phyloP scores from a whole-genome alignment of 2,329 filamentous ascomycete species.

The Talaromyces sp. region DNA sequence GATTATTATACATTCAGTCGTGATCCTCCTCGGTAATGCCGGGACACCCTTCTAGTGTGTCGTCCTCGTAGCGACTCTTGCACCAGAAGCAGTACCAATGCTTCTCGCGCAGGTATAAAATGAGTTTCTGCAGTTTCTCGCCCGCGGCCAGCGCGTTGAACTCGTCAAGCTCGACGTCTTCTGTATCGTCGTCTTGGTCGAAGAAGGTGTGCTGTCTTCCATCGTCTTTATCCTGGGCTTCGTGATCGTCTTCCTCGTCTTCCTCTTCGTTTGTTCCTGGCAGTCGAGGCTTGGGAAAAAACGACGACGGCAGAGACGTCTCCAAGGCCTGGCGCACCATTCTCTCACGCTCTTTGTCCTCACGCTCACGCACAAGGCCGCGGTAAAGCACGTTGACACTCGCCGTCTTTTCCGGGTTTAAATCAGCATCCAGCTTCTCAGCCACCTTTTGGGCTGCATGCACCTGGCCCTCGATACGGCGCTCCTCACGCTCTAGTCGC shows the following conservation, averaged over 20 bases:
- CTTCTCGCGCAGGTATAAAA: slow-evolving; percentile 64
- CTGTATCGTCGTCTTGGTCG: slow-evolving; percentile 54
- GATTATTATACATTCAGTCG: slow-evolving; percentile 35
- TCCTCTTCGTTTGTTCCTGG: slow-evolving; percentile 46
- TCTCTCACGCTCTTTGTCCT: slow-evolving; percentile 49
- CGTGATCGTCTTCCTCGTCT: slow-evolving; percentile 58
- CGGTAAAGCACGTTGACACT: slow-evolving; percentile 73
- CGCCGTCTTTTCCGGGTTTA: neutral
- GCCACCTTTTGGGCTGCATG: slow-evolving; percentile 76
- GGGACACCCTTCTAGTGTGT: slow-evolving; percentile 83
- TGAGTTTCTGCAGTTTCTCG: slow-evolving; percentile 62
- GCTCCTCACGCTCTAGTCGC: slow-evolving; percentile 63
- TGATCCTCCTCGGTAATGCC: slow-evolving; percentile 81
- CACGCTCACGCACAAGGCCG: slow-evolving; percentile 63
- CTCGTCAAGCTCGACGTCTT: slow-evolving; percentile 72
- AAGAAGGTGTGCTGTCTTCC: slow-evolving; percentile 22
- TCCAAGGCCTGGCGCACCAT: slow-evolving; percentile 29
- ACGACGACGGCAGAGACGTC: slow-evolving; percentile 21
- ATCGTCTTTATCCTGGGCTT: slow-evolving; percentile 53
- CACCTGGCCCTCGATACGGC: slow-evolving; percentile 63
- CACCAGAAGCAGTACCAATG: slow-evolving; percentile 95
- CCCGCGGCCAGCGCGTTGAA: slow-evolving; percentile 66
- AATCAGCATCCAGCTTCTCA: slow-evolving; percentile 66
- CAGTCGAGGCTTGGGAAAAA: slow-evolving; percentile 39
- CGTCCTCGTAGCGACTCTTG: slow-evolving; percentile 67